phyloP scores from a whole-genome alignment of 306 rosid species.

The Acacia confusa region DNA sequence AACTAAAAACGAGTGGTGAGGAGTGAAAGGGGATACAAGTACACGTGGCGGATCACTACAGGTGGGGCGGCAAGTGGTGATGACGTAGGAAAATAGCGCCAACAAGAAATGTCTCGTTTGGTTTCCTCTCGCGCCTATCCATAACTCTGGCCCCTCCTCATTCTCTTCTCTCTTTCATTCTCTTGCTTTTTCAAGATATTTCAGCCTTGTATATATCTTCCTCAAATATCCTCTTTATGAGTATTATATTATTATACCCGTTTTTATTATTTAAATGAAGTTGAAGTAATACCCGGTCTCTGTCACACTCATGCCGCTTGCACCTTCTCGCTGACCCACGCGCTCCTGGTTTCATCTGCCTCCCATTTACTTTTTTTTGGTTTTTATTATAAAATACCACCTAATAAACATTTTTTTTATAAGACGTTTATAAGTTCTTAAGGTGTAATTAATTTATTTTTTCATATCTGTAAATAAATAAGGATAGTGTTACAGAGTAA shows the following conservation, averaged over 20 bases:
- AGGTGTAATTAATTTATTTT: no score
- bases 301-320: not conserved
- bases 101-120: not conserved
- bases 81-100: constrained; percentile 47
- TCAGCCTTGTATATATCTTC: constrained; percentile 21
- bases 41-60: constrained; percentile 12
- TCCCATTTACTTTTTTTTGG: not conserved
- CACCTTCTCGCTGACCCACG: not conserved
- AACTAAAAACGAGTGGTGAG: constrained; percentile 17
- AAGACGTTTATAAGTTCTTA: no score
- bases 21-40: not conserved
- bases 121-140: not conserved
- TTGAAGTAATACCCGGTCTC: not conserved
- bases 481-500: no score
- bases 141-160: constrained; percentile 20
- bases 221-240: not conserved
- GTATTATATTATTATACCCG: not conserved
- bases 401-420: no score
- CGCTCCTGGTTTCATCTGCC: not conserved
- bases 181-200: constrained; percentile 23
- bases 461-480: no score
- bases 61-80: constrained; percentile 38
- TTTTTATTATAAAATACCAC: no score
- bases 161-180: not conserved
- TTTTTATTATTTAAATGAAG: not conserved